A percentile compares a stretch with the other conserved stretches of the same genome.
Evolutionary conservation across 1,139 yeast genomes (phyloP).

Genomic region (Martiniozyma asiatica): DNA sequence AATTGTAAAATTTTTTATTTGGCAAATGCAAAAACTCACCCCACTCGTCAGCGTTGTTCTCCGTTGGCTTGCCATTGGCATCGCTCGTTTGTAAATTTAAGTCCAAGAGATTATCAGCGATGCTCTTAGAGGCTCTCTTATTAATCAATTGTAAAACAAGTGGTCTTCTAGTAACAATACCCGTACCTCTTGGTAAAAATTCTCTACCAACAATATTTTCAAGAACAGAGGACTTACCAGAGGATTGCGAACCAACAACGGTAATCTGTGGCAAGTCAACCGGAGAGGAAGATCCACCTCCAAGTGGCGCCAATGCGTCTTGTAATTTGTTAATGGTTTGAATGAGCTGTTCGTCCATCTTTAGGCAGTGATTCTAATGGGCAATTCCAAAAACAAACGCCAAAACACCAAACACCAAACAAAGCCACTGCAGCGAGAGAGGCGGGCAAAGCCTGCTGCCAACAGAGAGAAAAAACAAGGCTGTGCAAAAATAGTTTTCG

Average conservation of each 20-base stretch:
- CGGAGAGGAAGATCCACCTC: conserved; percentile 75
- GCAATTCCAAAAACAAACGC: too few relatives aligned
- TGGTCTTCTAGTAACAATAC: conserved; percentile 89
- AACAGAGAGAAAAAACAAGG: too few relatives aligned
- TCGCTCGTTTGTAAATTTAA: conserved; percentile 23
- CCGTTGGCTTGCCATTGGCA: conserved; percentile 38
- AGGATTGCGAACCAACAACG: conserved; percentile 91
- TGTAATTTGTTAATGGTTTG: conserved; percentile 86
- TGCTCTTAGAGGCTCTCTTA: conserved; percentile 32
- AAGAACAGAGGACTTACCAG: conserved; percentile 84
- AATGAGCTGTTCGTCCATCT: conserved; percentile 84
- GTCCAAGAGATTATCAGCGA: conserved; percentile 26
- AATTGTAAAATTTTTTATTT: conserved; percentile 74
- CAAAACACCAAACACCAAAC: too few relatives aligned
- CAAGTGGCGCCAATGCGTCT: conserved; percentile 88
- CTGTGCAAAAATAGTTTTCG: too few relatives aligned
- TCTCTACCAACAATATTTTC: conserved; percentile 92
- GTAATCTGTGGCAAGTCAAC: conserved; percentile 93
- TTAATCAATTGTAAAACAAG: conserved; percentile 60
- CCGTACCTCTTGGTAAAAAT: conserved; percentile 88
- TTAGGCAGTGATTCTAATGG: too few relatives aligned
- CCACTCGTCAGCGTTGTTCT: conserved; percentile 89
- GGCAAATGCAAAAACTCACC: conserved; percentile 95
- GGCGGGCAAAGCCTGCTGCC: too few relatives aligned
- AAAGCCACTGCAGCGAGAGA: too few relatives aligned